Evolutionary conservation across 2,329 filamentous ascomycete genomes (phyloP), one percentile per base, ranked within the genome.

Genomic region (Amphichorda felina): DNA sequence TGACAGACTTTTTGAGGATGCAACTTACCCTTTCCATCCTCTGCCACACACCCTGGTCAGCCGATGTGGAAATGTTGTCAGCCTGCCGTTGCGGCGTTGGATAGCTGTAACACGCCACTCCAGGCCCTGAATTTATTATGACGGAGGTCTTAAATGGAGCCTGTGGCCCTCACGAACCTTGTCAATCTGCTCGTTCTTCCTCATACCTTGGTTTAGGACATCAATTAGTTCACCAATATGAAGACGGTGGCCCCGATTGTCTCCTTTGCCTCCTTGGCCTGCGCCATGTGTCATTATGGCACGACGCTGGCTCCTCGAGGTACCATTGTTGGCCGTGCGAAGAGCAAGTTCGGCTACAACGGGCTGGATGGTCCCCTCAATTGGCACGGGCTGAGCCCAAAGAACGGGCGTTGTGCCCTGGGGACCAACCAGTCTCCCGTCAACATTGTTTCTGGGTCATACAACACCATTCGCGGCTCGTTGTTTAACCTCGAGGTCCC

Each of bases 401-500:
- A 34, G 15, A 68, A 68, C 49, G 45, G 49, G 15, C 51, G 51
- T 8, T 74, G 70, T 50, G 61, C 58, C 33, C 47, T 46, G 9
- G 68, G 70, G 33, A 56, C 43, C 16, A 51, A 57, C 33, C 70
- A 73, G 51, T 71, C 68, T 1, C 70, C 70, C 37, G 71, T 73
- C 51, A 65, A 70, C 48, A 55, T 73, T 41, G 53, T 48, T 16
- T 40, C 48, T 7, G 35, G 26, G 26, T 42, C 42, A 29, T 38
- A 39, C 29, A 41, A 30, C 8, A 38, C 37, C 6, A 40, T 45
- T 6, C 18, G 38, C 49, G 57, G 60, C 43, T 36, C 40, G 5
- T 40, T 38, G 14, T 49, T 61, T 17, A 38, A 40, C 2, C 41
- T 50, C 45, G 39, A 55, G 37, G 49, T 68, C 35, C 49, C 56